Base-by-base conservation (phyloP, 2,329 filamentous ascomycete genomes). In the Colletotrichum karsti region DNA sequence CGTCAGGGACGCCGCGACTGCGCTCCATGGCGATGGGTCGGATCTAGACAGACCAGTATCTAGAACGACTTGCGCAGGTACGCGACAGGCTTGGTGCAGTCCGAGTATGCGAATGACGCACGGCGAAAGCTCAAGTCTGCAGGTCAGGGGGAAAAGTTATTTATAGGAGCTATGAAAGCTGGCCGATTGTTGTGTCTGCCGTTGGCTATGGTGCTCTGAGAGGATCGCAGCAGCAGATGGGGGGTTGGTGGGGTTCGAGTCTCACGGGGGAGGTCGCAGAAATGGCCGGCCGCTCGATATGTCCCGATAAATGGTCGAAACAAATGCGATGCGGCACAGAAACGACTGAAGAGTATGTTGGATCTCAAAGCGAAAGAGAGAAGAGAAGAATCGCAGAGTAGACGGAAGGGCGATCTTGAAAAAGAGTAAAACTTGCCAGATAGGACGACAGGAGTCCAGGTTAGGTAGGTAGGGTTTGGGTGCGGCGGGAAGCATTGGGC, bases 1-100 rank as follows among this genome's bases (percentile, higher is more conserved):
- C 91, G 30, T 94, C 92, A 26, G 91, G 88, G 73, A 91, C 84
- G 74, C 91, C 91, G 76, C 91, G 89, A 72, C 81, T 83, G 69
- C 85, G 82, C 72, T 85, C 82, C 80, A 86, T 87, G 64, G 33
- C 55, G 69, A 75, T 79, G 81, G 75, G 72, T 78, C 61, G 64
- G 58, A 33, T 54, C 44, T 59, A 48, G 44, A 24, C 28, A 33
- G 60, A 30, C 46, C 48, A 73, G 59, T 60, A 55, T 62, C 50
- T 54, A 68, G 64, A 70, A 35, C 41, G 42, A 53, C 58, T 69
- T 70, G 65, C 69, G 71, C 69, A 70, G 66, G 72, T 70, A 73
- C 63, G 70, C 70, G 71, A 56, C 51, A 54, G 58, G 54, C 53
- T 56, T 33, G 48, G 46, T 67, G 63, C 57, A 64, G 58, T 51